These are phyloP conservation scores for Talaromyces pinophilus DNA, from an alignment of 2,329 filamentous ascomycete genomes.

Conservation along the genomic window DNA sequence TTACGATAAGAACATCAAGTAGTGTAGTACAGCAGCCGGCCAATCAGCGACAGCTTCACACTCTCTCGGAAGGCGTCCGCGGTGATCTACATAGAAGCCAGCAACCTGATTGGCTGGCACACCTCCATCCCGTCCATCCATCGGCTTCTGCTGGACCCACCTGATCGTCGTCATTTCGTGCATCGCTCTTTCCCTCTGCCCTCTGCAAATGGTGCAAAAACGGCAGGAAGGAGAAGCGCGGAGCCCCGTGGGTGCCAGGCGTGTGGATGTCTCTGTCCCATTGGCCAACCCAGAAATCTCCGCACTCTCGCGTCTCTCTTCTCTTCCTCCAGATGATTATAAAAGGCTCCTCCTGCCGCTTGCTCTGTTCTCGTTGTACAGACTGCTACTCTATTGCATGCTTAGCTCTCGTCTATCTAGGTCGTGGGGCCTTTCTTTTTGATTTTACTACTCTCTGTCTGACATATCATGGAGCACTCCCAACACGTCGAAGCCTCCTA, in stretches of 20 bases:
- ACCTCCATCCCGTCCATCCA: background rate
- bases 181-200: background rate
- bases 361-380: background rate
- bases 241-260: slow-evolving; percentile 12
- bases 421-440: background rate
- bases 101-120: background rate
- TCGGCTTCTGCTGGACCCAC: background rate
- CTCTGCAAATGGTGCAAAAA: background rate
- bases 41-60: background rate
- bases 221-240: slow-evolving; percentile 3
- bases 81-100: background rate
- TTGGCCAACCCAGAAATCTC: background rate
- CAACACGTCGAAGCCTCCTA: slow-evolving; percentile 34
- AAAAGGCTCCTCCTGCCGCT: background rate
- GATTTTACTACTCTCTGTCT: background rate
- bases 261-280: background rate
- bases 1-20: too few species aligned
- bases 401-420: background rate
- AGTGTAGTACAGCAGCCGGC: background rate
- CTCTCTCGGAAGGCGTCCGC: background rate
- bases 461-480: slow-evolving; percentile 20
- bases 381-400: background rate
- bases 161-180: background rate
- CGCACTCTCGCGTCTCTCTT: background rate
- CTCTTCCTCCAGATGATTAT: background rate